Evolutionary conservation across 371 early-diverging fungal species (phyloP).

Genomic region (Mucor plumbeus): DNA sequence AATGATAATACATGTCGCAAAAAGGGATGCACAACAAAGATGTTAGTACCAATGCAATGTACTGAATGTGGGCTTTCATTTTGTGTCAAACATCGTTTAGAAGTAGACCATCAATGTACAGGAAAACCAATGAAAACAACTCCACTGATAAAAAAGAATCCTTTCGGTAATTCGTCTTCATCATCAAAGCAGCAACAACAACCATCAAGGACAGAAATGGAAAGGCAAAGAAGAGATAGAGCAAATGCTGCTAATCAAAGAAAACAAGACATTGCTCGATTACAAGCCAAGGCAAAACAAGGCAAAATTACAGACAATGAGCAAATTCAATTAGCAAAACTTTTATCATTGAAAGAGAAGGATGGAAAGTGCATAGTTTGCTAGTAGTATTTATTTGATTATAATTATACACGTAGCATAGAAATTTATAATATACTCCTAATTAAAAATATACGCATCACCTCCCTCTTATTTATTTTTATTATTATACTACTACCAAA

Average conservation of each 20-base stretch:
- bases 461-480: neutral
- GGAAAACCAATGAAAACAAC: slow-evolving; percentile 22
- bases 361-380: slow-evolving; percentile 29
- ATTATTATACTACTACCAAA: slow-evolving; percentile 13
- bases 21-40: slow-evolving; percentile 59
- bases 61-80: slow-evolving; percentile 60
- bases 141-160: slow-evolving; percentile 3
- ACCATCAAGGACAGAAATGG: slow-evolving; percentile 32
- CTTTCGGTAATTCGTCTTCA: neutral
- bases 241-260: slow-evolving; percentile 13
- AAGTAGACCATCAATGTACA: slow-evolving; percentile 61
- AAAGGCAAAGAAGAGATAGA: slow-evolving; percentile 31
- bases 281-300: slow-evolving; percentile 38
- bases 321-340: slow-evolving; percentile 44
- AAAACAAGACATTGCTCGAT: slow-evolving; percentile 37
- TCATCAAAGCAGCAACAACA: slow-evolving; percentile 8
- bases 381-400: neutral
- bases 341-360: slow-evolving; percentile 27
- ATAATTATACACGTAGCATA: neutral
- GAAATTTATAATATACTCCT: no score
- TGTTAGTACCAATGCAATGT: slow-evolving; percentile 64
- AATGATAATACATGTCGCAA: slow-evolving; percentile 62
- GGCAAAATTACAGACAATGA: slow-evolving; percentile 45
- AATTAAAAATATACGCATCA: neutral
- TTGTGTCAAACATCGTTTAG: slow-evolving; percentile 71